Percentiles rank a stretch among this genome's conserved stretches.
These are phyloP conservation scores for Phytophthora constricta DNA, from an alignment of 352 stramenopile species.

Conservation along the genomic window DNA sequence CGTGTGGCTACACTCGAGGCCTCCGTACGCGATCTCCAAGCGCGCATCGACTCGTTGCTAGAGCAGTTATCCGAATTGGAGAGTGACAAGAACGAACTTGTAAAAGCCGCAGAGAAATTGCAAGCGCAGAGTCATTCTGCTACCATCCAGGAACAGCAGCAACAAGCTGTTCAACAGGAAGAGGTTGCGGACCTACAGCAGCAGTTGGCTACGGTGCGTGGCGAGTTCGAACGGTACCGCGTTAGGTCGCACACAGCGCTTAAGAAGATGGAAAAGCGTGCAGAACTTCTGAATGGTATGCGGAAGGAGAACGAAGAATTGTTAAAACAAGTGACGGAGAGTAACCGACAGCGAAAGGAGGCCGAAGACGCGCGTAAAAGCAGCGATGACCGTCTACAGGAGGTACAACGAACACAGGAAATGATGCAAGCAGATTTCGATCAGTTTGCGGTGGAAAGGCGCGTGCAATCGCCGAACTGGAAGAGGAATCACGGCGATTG, in stretches of 20 bases:
- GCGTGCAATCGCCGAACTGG: constrained; percentile 23
- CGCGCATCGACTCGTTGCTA: constrained; percentile 25
- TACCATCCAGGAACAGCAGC: constrained; percentile 28
- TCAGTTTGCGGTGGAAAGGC: constrained; percentile 40
- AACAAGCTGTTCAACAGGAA: constrained; percentile 35
- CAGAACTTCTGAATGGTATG: constrained; percentile 83
- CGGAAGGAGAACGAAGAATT: constrained; percentile 73
- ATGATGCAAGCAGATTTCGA: constrained; percentile 51
- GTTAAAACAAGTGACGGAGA: constrained; percentile 31
- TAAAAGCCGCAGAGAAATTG: constrained; percentile 18
- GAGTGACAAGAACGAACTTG: constrained; percentile 25
- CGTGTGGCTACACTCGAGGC: constrained; percentile 20
- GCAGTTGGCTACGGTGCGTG: constrained; percentile 44
- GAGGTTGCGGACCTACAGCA: constrained; percentile 36
- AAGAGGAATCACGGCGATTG: constrained; percentile 28
- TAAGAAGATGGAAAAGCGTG: constrained; percentile 85
- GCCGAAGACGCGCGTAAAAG: constrained; percentile 19
- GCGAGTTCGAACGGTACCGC: constrained; percentile 77
- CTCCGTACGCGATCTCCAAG: constrained; percentile 28
- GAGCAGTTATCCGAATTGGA: constrained; percentile 31
- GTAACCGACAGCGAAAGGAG: constrained; percentile 23
- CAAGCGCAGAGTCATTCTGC: constrained; percentile 25
- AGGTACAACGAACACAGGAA: constrained; percentile 35
- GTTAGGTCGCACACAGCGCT: constrained; percentile 69
- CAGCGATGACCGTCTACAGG: constrained; percentile 27